Conservation (phyloP, 345 rosid species). For the Eucalyptus virginea region DNA sequence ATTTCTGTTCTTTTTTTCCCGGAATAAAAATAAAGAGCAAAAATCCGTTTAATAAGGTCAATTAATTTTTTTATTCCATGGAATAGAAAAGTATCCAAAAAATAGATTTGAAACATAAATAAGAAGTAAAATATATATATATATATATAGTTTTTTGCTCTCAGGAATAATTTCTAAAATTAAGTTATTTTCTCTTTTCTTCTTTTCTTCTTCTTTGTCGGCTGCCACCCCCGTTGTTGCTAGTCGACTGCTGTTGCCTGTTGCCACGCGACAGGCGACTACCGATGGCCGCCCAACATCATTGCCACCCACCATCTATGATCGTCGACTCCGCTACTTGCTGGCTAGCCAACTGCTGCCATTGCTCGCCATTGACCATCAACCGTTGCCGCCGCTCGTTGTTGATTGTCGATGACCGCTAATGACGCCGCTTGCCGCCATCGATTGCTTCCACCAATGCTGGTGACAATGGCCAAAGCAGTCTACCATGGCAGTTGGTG, state of each 20-base stretch:
- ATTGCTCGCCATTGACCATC: rapidly evolving
- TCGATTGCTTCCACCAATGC: rapidly evolving
- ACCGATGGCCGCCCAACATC: too few relatives aligned
- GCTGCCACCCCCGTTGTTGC: rapidly evolving
- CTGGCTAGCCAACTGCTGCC: rapidly evolving
- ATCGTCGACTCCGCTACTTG: rapidly evolving
- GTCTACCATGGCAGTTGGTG: rapidly evolving
- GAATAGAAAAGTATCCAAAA: too few relatives aligned
- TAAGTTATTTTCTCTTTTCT: too few relatives aligned
- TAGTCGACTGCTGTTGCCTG: rapidly evolving
- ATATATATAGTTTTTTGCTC: rapidly evolving
- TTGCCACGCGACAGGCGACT: rapidly evolving
- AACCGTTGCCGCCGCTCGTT: rapidly evolving
- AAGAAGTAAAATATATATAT: rapidly evolving
- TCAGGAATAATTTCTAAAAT: rapidly evolving
- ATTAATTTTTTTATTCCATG: too few relatives aligned
- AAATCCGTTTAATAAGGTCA: rapidly evolving
- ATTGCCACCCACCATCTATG: rapidly evolving
- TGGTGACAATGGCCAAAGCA: too few relatives aligned
- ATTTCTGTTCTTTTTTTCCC: rapidly evolving
- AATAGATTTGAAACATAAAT: rapidly evolving
- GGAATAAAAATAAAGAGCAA: rapidly evolving
- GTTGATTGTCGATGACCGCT: rapidly evolving
- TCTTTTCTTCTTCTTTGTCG: too few relatives aligned
- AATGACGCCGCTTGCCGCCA: rapidly evolving